These are phyloP conservation scores for Sporisorium graminicola DNA, from an alignment of 1,284 basidiomycete genomes.

Conservation along the genomic window DNA sequence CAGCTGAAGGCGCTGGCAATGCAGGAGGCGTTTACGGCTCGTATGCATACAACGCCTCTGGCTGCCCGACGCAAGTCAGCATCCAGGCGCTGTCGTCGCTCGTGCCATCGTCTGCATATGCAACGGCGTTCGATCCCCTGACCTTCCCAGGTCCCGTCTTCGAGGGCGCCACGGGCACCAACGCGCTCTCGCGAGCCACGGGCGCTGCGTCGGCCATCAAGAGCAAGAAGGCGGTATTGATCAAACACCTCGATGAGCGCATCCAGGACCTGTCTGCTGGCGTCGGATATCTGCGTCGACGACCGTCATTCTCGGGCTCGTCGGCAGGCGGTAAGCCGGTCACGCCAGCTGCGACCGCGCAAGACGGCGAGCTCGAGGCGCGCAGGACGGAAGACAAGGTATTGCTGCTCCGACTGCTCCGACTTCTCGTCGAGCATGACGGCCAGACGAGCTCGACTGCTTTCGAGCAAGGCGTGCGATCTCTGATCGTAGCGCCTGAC, in stretches of 20 bases:
- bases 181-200: conserved; percentile 55
- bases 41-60: conserved; percentile 44
- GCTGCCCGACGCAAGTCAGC: conserved; percentile 42
- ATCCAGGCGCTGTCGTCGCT: conserved; percentile 50
- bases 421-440: conserved; percentile 64
- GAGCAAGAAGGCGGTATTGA: conserved; percentile 59
- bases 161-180: conserved; percentile 50
- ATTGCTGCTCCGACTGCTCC: conserved; percentile 58
- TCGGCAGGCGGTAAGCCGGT: conserved; percentile 12
- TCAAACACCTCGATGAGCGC: conserved; percentile 63
- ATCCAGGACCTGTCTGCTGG: conserved; percentile 59
- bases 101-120: conserved; percentile 56
- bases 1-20: conserved; percentile 8
- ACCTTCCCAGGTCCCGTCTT: conserved; percentile 65
- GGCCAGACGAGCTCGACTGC: conserved; percentile 51
- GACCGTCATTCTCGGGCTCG: conserved; percentile 43
- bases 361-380: conserved; percentile 47
- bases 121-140: conserved; percentile 59
- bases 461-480: conserved; percentile 52
- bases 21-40: conserved; percentile 32
- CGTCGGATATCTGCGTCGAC: conserved; percentile 59
- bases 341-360: conserved; percentile 8
- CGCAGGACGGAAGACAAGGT: conserved; percentile 64
- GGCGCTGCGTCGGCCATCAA: conserved; percentile 43
- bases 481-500: conserved; percentile 34